Conservation (phyloP, 2,329 filamentous ascomycete species). For the Colletotrichum navitas region DNA sequence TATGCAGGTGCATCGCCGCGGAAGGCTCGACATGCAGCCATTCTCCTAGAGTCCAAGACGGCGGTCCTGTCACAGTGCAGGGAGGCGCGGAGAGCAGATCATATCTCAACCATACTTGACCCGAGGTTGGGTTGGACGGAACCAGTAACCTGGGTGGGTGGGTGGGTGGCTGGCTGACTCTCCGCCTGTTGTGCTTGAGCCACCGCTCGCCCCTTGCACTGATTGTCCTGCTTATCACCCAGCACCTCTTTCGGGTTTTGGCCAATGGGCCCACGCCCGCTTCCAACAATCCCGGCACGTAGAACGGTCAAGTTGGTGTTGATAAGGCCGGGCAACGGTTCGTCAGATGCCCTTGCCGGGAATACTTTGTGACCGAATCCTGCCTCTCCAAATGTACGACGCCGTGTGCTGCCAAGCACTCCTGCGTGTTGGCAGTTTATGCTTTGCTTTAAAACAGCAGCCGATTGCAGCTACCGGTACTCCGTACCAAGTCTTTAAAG, state of each 20-base stretch:
- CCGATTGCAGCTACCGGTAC: neutral
- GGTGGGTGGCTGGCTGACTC: neutral
- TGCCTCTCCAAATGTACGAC: neutral
- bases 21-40: constrained; percentile 29
- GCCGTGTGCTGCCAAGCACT: neutral
- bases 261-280: neutral
- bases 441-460: neutral
- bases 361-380: too few relatives aligned
- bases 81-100: neutral
- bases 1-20: neutral
- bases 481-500: neutral
- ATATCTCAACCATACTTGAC: neutral
- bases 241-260: neutral
- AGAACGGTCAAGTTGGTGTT: neutral
- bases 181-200: neutral
- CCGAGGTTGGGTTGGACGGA: neutral
- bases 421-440: neutral
- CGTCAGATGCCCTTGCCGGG: too few relatives aligned
- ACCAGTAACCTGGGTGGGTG: neutral
- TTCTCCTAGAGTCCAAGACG: constrained; percentile 29
- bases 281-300: neutral
- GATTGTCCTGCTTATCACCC: neutral
- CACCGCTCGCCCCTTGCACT: neutral
- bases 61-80: constrained; percentile 16
- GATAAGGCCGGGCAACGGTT: neutral